phyloP scores from a whole-genome alignment of 139 green algal species.

The Closterium sp. region DNA sequence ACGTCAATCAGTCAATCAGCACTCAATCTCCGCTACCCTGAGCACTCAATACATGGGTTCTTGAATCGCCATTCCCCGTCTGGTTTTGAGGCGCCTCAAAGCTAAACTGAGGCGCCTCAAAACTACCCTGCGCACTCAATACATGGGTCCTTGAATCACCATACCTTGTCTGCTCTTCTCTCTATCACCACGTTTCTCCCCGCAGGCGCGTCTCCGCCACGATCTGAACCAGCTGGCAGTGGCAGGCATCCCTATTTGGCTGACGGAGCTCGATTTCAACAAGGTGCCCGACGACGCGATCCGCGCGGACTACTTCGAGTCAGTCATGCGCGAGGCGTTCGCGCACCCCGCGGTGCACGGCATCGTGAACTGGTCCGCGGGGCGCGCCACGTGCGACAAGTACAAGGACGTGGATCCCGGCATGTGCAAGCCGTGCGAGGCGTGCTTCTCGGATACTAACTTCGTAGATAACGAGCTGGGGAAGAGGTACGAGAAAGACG shows the following conservation, averaged over 20 bases:
- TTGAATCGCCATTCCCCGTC: no score
- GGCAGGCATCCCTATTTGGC: slow-evolving; percentile 17
- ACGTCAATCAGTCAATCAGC: no score
- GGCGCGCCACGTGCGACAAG: slow-evolving; percentile 9
- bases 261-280: slow-evolving; percentile 27
- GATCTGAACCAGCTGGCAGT: slow-evolving; percentile 27
- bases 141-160: no score
- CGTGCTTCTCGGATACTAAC: not conserved
- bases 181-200: no score
- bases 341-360: slow-evolving; percentile 41
- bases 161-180: no score
- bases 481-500: not conserved
- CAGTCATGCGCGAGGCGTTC: slow-evolving; percentile 42
- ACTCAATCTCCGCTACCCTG: no score
- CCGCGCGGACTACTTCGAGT: slow-evolving; percentile 39
- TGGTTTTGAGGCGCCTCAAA: no score
- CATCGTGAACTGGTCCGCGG: slow-evolving; percentile 47
- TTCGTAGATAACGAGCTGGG: not conserved
- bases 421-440: slow-evolving; percentile 16
- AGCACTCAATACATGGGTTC: no score
- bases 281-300: not conserved
- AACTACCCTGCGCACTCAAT: no score
- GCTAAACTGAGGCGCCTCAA: no score
- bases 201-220: no score
- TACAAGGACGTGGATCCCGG: slow-evolving; percentile 3